Percentiles rank a stretch among this genome's conserved stretches.
Evolutionary conservation across 1,284 basidiomycete genomes (phyloP).

Genomic region (Moniliella sp.): DNA sequence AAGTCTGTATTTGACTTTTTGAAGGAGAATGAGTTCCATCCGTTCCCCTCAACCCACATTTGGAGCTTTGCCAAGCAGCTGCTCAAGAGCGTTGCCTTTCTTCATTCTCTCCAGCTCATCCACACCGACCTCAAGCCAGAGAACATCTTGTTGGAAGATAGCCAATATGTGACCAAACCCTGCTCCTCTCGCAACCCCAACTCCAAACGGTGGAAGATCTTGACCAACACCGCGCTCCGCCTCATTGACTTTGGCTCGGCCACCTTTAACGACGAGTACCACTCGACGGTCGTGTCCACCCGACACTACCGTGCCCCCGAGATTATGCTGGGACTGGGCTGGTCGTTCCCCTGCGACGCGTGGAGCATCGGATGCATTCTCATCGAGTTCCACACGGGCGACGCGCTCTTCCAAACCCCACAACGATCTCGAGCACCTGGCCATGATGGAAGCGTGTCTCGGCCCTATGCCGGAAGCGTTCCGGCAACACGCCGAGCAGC

Average conservation of each 20-base stretch:
- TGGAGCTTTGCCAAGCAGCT: conserved; percentile 84
- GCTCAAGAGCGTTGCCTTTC: conserved; percentile 74
- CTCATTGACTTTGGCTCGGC: conserved; percentile 97
- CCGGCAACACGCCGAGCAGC: conserved; percentile 37
- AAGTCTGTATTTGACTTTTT: conserved; percentile 98
- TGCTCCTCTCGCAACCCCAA: background rate
- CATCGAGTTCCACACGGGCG: conserved; percentile 91
- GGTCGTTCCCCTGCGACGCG: conserved; percentile 94
- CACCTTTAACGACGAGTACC: conserved; percentile 92
- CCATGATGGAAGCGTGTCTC: conserved; percentile 99
- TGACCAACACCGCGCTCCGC: conserved; percentile 73
- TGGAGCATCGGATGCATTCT: conserved; percentile 97
- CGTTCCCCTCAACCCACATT: conserved; percentile 85
- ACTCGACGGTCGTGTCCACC: conserved; percentile 88
- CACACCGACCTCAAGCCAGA: conserved; percentile 91
- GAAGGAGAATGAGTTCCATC: conserved; percentile 88
- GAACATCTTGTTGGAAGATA: conserved; percentile 66
- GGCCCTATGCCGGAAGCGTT: conserved; percentile 80
- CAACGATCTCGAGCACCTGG: conserved; percentile 69
- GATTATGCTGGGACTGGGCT: conserved; percentile 87
- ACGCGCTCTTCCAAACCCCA: conserved; percentile 92
- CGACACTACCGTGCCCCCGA: conserved; percentile 96
- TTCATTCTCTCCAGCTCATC: conserved; percentile 72
- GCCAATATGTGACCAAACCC: conserved; percentile 42
- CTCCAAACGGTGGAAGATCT: conserved; percentile 45